A percentile compares a stretch with the other conserved stretches of the same genome.
These are phyloP conservation scores for Globisporangium cylindrosporum DNA, from an alignment of 352 stramenopile genomes.

Conservation along the genomic window DNA sequence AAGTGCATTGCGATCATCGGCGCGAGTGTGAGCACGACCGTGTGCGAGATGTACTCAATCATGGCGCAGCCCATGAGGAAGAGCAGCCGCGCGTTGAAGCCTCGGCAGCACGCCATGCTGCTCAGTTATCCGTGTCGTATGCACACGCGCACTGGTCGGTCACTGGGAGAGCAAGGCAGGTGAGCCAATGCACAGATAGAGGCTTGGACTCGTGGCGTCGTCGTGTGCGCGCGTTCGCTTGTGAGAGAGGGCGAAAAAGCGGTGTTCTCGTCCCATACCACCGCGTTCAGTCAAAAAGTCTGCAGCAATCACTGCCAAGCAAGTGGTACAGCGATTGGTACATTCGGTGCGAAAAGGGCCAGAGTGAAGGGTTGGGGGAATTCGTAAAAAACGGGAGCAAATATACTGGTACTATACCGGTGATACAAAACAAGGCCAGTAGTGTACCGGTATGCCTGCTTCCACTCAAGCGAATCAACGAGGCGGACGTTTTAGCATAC, in stretches of 20 bases:
- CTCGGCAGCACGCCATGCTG: conserved; percentile 49
- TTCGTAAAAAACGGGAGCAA: background rate
- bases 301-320: background rate
- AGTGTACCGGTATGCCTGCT: too few species aligned
- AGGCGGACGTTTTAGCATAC: background rate
- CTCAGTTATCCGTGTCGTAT: background rate
- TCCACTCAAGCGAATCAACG: too few species aligned
- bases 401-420: too few species aligned
- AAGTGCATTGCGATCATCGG: conserved; percentile 79
- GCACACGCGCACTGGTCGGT: background rate
- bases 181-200: background rate
- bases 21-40: conserved; percentile 61
- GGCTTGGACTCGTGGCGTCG: background rate
- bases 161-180: background rate
- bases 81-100: conserved; percentile 68
- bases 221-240: background rate
- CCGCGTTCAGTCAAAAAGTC: conserved; percentile 2
- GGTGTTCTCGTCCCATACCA: background rate
- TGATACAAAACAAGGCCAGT: too few species aligned
- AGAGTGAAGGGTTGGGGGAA: background rate
- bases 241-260: background rate
- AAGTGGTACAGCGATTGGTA: conserved; percentile 1
- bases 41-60: conserved; percentile 77
- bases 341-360: conserved; percentile 13
- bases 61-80: conserved; percentile 79